Evolutionary conservation across 176 grass and related monocot genomes (phyloP).

Genomic region (Miscanthus lutarioriparius): DNA sequence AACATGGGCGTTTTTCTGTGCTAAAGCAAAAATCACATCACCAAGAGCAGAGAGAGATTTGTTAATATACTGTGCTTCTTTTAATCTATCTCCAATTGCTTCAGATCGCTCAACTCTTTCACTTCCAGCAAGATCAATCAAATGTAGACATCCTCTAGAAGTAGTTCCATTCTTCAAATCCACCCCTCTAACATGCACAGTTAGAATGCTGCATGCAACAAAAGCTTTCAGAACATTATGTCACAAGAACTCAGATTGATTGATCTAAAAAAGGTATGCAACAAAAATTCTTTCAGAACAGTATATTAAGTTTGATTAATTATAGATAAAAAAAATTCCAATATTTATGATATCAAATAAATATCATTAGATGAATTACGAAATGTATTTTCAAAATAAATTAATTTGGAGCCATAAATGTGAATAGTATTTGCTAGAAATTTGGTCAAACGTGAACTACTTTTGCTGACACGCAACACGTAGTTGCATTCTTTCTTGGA

Average conservation of each 20-base stretch:
- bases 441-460: too few relatives aligned
- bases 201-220: conserved; percentile 77
- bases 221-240: conserved; percentile 22
- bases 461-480: too few relatives aligned
- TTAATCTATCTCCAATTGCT: conserved; percentile 94
- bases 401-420: too few relatives aligned
- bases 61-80: conserved; percentile 93
- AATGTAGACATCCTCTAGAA: conserved; percentile 84
- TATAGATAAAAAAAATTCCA: too few relatives aligned
- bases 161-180: conserved; percentile 87
- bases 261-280: not conserved
- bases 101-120: conserved; percentile 94
- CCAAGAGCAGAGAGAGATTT: conserved; percentile 92
- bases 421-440: too few relatives aligned
- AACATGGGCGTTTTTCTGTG: conserved; percentile 82
- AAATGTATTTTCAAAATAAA: too few relatives aligned
- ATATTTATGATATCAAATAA: too few relatives aligned
- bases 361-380: too few relatives aligned
- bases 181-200: conserved; percentile 85
- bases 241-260: not conserved
- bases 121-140: conserved; percentile 97
- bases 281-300: too few relatives aligned
- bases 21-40: conserved; percentile 89
- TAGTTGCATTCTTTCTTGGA: too few relatives aligned
- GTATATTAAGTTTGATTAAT: too few relatives aligned